These are phyloP conservation scores for Kwoniella europaea DNA, from an alignment of 768 basidiomycete species.

Conservation along the genomic window DNA sequence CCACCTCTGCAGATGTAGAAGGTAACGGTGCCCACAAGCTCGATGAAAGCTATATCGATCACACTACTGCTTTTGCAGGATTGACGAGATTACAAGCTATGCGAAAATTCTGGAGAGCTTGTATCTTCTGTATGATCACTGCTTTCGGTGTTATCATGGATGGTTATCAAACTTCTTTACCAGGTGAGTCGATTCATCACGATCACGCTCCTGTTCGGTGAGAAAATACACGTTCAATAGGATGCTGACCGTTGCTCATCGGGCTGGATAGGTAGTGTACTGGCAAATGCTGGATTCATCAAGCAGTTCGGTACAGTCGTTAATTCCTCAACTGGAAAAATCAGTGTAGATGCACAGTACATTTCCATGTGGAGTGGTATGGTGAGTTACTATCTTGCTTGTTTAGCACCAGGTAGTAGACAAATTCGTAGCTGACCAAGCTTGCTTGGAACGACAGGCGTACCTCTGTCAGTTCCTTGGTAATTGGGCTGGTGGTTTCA, in stretches of 20 bases:
- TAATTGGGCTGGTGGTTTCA: constrained; percentile 19
- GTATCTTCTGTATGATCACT: constrained; percentile 12
- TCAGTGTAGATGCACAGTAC: constrained; percentile 21
- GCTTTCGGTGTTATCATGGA: constrained; percentile 20
- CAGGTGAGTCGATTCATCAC: constrained; percentile 6
- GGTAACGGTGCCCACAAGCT: neutral
- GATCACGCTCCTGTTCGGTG: too few species aligned
- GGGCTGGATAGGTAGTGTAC: constrained; percentile 10
- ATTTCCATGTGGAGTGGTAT: constrained; percentile 36
- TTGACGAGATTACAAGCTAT: constrained; percentile 15
- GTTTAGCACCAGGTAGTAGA: too few species aligned
- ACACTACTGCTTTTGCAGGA: constrained; percentile 17
- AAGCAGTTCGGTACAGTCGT: constrained; percentile 24
- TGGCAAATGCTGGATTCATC: constrained; percentile 26
- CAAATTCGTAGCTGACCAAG: too few species aligned
- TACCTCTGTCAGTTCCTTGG: constrained; percentile 22
- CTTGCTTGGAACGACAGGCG: too few species aligned
- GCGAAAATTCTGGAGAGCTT: constrained; percentile 23
- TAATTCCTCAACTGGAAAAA: neutral
- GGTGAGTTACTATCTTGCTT: neutral
- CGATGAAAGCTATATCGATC: constrained; percentile 1
- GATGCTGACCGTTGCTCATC: too few species aligned
- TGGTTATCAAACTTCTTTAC: constrained; percentile 21
- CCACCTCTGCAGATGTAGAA: constrained; percentile 6
- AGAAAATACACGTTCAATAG: too few species aligned